Conservation (phyloP, 345 rosid genomes). For the Rhizophora mangle region DNA sequence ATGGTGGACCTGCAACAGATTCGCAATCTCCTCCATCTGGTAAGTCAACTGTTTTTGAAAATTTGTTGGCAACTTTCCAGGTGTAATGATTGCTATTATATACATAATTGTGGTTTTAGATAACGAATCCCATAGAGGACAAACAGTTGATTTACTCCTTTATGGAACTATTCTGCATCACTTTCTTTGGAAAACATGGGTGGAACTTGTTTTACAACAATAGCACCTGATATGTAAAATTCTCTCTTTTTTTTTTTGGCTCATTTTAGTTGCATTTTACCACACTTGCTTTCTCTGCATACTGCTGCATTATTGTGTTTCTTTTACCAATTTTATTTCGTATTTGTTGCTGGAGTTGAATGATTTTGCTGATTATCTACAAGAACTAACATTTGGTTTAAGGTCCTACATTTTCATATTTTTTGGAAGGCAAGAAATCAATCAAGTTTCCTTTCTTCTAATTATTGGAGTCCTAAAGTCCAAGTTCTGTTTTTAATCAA, state of each 20-base stretch:
- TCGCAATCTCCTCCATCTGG: conserved; percentile 47
- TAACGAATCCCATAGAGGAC: not conserved
- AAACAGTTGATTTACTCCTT: not conserved
- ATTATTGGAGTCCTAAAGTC: too few relatives aligned
- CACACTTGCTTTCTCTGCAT: too few relatives aligned
- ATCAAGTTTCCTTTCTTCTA: too few relatives aligned
- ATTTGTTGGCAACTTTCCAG: conserved; percentile 4
- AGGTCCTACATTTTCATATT: too few relatives aligned
- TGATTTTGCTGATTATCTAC: too few relatives aligned
- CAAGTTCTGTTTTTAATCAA: too few relatives aligned
- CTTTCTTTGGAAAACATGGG: not conserved
- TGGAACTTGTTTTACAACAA: not conserved
- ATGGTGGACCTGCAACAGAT: conserved; percentile 46
- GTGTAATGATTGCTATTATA: not conserved
- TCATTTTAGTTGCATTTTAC: not conserved
- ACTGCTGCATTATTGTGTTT: too few relatives aligned
- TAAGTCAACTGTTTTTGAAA: conserved; percentile 28
- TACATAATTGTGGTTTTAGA: not conserved
- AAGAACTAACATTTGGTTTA: too few relatives aligned
- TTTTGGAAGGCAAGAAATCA: too few relatives aligned
- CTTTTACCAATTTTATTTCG: too few relatives aligned
- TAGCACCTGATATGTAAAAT: not conserved
- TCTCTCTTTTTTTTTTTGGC: not conserved
- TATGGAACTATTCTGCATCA: not conserved
- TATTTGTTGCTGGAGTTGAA: too few relatives aligned